These are phyloP conservation scores for Maudiozyma serrabonitensis DNA, from an alignment of 805 yeast species.

Conservation along the genomic window DNA sequence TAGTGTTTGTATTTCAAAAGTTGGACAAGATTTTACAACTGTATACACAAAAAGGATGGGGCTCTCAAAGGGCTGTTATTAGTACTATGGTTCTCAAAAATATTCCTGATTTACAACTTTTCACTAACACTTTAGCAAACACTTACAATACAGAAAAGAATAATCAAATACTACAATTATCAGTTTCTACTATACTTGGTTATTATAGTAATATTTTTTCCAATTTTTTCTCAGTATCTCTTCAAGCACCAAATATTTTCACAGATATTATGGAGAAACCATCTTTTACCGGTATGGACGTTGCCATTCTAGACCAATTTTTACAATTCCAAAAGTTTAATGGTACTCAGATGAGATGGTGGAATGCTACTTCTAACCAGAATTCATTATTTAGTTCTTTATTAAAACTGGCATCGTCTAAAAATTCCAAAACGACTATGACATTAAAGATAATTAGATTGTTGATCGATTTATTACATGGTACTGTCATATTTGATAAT, in stretches of 20 bases:
- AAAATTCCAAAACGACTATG: slow-evolving; percentile 21
- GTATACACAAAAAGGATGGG: slow-evolving; percentile 36
- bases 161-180: slow-evolving; percentile 39
- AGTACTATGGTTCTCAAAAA: slow-evolving; percentile 25
- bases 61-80: slow-evolving; percentile 27
- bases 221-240: slow-evolving; percentile 23
- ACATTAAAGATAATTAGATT: slow-evolving; percentile 40
- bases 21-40: slow-evolving; percentile 33
- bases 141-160: slow-evolving; percentile 29
- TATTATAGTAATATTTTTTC: slow-evolving; percentile 34
- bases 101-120: slow-evolving; percentile 38
- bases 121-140: slow-evolving; percentile 37
- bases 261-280: slow-evolving; percentile 27
- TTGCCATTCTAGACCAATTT: slow-evolving; percentile 48
- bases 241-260: slow-evolving; percentile 29
- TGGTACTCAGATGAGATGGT: slow-evolving; percentile 62
- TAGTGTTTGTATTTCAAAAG: slow-evolving; percentile 46
- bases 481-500: slow-evolving; percentile 46
- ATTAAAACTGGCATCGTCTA: slow-evolving; percentile 40
- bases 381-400: slow-evolving; percentile 62
- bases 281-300: slow-evolving; percentile 42
- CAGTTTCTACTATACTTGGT: slow-evolving; percentile 37
- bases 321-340: slow-evolving; percentile 51
- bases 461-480: slow-evolving; percentile 38
- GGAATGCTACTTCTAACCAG: slow-evolving; percentile 44